Percentiles rank a stretch among this genome's conserved stretches.
These are phyloP conservation scores for Diaporthe nobilis DNA, from an alignment of 2,329 filamentous ascomycete species.

Conservation along the genomic window DNA sequence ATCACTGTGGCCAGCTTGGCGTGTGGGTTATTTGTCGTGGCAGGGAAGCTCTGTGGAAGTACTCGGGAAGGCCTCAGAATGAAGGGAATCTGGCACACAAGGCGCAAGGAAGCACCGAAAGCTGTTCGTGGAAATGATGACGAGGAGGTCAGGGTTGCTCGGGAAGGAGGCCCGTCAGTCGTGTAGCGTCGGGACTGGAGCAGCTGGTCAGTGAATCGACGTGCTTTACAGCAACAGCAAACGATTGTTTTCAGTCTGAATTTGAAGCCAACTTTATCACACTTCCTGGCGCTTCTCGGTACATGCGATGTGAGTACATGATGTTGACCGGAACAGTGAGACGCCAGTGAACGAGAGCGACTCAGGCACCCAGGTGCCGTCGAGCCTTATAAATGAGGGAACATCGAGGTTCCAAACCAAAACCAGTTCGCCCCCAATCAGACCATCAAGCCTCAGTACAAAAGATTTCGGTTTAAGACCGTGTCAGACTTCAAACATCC, in stretches of 20 bases:
- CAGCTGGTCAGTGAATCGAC: not conserved
- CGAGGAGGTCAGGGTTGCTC: not conserved
- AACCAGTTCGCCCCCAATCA: too few species aligned
- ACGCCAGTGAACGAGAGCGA: not conserved
- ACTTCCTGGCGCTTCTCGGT: not conserved
- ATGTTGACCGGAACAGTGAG: not conserved
- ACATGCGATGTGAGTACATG: not conserved
- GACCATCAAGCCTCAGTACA: not conserved
- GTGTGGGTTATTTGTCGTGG: not conserved
- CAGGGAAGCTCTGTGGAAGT: not conserved
- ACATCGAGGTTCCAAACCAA: not conserved
- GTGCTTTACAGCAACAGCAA: not conserved
- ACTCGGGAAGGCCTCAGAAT: not conserved
- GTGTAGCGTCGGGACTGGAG: not conserved
- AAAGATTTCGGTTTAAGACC: not conserved
- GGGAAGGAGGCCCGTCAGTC: not conserved
- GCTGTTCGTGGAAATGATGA: not conserved
- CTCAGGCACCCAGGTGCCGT: not conserved
- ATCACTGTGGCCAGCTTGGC: not conserved
- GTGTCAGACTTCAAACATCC: not conserved
- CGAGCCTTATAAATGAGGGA: not conserved
- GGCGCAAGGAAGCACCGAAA: not conserved
- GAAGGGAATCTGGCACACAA: rapidly evolving
- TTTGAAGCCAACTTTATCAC: not conserved
- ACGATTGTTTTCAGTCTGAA: not conserved